A percentile compares a stretch with the other conserved stretches of the same genome.
Evolutionary conservation across 371 early-diverging fungal genomes (phyloP).

Genomic region (Gilbertella persicaria): DNA sequence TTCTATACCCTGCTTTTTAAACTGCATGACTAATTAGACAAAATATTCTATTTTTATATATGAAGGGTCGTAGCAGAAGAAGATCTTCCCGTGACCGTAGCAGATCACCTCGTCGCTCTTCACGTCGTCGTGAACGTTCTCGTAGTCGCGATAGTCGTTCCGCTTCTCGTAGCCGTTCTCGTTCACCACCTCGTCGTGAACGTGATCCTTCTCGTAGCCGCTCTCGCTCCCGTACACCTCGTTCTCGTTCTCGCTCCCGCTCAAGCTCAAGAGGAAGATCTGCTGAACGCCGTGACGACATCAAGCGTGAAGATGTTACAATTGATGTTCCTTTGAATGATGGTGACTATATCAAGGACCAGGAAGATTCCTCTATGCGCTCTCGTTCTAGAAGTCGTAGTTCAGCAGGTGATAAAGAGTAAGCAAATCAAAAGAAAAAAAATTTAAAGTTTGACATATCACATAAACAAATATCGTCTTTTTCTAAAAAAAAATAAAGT

Average conservation of each 20-base stretch:
- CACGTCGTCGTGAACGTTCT: constrained; percentile 21
- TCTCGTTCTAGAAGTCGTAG: constrained; percentile 14
- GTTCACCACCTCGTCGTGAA: constrained; percentile 16
- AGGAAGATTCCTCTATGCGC: constrained; percentile 1
- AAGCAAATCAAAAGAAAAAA: constrained; percentile 2
- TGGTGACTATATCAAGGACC: not conserved
- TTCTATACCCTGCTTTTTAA: not conserved
- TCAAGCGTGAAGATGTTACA: constrained; percentile 15
- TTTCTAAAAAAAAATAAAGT: not conserved
- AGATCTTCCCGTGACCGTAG: constrained; percentile 26
- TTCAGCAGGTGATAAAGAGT: constrained; percentile 17
- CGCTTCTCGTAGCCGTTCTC: constrained; percentile 32
- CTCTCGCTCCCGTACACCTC: constrained; percentile 8
- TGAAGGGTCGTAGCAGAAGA: constrained; percentile 26
- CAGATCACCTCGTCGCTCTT: constrained; percentile 26
- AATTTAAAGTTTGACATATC: not conserved
- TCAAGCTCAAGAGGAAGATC: constrained; percentile 26
- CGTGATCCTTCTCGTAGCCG: constrained; percentile 24
- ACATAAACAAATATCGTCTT: not conserved
- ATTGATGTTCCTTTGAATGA: constrained; percentile 10
- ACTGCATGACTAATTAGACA: not conserved
- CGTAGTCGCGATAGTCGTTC: constrained; percentile 19
- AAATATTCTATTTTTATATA: constrained; percentile 25
- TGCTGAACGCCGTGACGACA: constrained; percentile 12
- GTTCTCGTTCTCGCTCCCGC: constrained; percentile 15